A percentile compares a stretch with the other conserved stretches of the same genome.
Evolutionary conservation across 73 alveolate species (phyloP).

Genomic region (Durusdinium trenchii): DNA sequence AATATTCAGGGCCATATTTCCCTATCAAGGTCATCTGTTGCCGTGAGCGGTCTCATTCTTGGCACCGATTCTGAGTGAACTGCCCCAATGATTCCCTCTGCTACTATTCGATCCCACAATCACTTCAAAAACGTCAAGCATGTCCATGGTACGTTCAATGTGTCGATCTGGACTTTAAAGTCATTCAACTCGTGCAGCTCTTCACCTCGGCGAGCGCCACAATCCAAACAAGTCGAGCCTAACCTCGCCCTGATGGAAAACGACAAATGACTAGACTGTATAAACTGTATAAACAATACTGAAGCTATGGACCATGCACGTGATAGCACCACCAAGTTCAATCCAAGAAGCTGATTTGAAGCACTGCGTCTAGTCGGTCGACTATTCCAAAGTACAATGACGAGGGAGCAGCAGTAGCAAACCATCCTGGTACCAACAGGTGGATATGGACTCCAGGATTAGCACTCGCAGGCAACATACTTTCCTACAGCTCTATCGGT

Average conservation of each 20-base stretch:
- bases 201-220: background rate
- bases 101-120: background rate
- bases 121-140: background rate
- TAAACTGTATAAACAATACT: background rate
- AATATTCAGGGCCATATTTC: too few species aligned
- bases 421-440: conserved; percentile 8
- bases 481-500: too few species aligned
- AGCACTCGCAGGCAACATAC: too few species aligned
- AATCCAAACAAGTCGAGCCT: too few species aligned
- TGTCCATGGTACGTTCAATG: background rate
- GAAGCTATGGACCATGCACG: background rate
- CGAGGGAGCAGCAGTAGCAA: conserved; percentile 10
- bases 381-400: conserved; percentile 30
- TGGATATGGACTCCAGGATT: too few species aligned
- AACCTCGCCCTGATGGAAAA: background rate
- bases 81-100: background rate
- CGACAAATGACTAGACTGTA: background rate
- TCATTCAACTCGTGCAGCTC: conserved; percentile 33
- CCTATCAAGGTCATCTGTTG: too few species aligned
- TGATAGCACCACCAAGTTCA: too few species aligned
- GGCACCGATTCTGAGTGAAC: background rate
- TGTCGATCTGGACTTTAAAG: conserved; percentile 32
- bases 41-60: too few species aligned
- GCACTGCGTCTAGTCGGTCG: conserved; percentile 16
- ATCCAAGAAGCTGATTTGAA: background rate